A percentile compares a stretch with the other conserved stretches of the same genome.
phyloP scores from a whole-genome alignment of 805 yeast genomes.

The Cyberlindnera japonica region DNA sequence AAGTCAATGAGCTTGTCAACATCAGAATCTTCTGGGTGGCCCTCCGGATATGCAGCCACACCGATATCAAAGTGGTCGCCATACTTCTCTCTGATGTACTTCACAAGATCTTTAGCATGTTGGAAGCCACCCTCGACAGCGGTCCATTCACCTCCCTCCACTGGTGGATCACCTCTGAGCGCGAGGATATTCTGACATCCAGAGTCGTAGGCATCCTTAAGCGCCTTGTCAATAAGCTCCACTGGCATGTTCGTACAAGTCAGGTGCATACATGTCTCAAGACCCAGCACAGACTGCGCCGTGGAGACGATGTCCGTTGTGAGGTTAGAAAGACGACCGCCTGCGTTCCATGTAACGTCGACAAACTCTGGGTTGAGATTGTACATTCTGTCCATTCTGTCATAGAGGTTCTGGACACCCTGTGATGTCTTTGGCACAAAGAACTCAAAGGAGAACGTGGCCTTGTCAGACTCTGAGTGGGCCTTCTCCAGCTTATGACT shows the following conservation, averaged over 20 bases:
- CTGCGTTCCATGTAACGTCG: constrained; percentile 98
- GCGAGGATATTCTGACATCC: constrained; percentile 97
- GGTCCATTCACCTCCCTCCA: constrained; percentile 48
- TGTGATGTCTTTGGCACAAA: constrained; percentile 97
- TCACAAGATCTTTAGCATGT: constrained; percentile 84
- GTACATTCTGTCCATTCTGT: constrained; percentile 97
- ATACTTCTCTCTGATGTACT: constrained; percentile 61
- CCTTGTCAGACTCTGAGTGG: constrained; percentile 30
- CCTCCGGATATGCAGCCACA: constrained; percentile 98
- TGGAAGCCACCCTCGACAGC: constrained; percentile 69
- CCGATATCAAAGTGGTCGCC: constrained; percentile 90
- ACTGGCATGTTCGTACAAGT: constrained; percentile 95
- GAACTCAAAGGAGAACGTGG: constrained; percentile 94
- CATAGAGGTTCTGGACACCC: constrained; percentile 94
- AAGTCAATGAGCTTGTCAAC: constrained; percentile 49
- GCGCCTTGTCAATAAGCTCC: constrained; percentile 76
- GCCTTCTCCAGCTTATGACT: constrained; percentile 36
- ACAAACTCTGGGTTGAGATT: constrained; percentile 86
- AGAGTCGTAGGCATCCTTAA: constrained; percentile 76
- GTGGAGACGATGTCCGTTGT: constrained; percentile 92
- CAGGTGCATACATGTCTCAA: constrained; percentile 97
- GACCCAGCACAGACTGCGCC: constrained; percentile 82
- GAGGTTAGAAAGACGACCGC: constrained; percentile 78
- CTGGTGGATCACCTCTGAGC: constrained; percentile 92
- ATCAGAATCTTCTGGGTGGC: constrained; percentile 82